Evolutionary conservation across 2,329 filamentous ascomycete genomes (phyloP), one percentile per base, ranked within the genome.

Genomic region (Fusarium domesticum): DNA sequence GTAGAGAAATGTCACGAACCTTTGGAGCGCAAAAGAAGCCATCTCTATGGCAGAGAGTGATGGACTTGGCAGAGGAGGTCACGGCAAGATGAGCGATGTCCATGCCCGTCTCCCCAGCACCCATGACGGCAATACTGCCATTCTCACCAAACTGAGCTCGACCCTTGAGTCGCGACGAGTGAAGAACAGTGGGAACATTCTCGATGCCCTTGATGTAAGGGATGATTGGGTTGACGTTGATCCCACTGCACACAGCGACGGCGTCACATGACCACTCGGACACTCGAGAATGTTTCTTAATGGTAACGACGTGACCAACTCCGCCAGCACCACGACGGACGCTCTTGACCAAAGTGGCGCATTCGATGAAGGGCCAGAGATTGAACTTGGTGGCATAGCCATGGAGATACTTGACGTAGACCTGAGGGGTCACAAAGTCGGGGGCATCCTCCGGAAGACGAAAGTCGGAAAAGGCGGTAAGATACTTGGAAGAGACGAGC

Each of bases 391-490:
- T 60, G 18, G 60, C 63, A 35, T 76, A 76, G 17, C 55, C 58
- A 5, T 65, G 59, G 8, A 77, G 70, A 42, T 77, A 76, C 11
- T 61, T 39, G 14, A 71, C 62, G 46, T 74, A 76, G 2, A 58
- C 54, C 6, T 61, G 49, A 0, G 69, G 64, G 2, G 65, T 66
- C 6, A 75, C 50, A 44, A 76, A 76, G 47, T 76, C 73, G 6
- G 72, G 67, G 1, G 65, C 65, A 8, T 71, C 64, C 2, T 60
- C 38, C 2, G 69, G 60, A 5, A 71, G 64, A 1, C 74, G 67
- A 45, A 72, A 73, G 50, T 77, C 74, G 1, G 74, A 77, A 48
- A 77, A 77, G 15, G 69, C 61, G 0, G 73, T 77, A 7, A 78
- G 62, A 34, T 75, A 73, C 48, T 74, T 75, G 3, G 72, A 75